phyloP scores from a whole-genome alignment of 495 filamentous ascomycete species.

The Penicillium longicatenatum region DNA sequence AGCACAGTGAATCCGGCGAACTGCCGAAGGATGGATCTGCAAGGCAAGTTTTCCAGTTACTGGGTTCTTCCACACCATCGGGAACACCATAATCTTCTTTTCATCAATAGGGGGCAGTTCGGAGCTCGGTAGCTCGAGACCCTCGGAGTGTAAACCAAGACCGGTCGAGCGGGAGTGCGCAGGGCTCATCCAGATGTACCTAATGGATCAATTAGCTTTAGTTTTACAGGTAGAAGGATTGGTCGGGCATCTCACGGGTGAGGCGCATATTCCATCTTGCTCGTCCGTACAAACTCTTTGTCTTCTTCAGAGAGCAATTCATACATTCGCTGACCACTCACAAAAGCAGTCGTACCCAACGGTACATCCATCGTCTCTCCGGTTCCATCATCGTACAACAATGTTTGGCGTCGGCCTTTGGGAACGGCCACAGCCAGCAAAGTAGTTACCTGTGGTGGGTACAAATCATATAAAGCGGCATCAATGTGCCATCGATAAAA shows the following conservation, averaged over 20 bases:
- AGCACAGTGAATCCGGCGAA: constrained; percentile 61
- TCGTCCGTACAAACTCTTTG: constrained; percentile 62
- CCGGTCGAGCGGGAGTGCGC: constrained; percentile 66
- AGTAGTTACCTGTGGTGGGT: constrained; percentile 69
- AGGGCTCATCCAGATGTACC: constrained; percentile 72
- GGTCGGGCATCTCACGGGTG: constrained; percentile 50
- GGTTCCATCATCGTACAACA: constrained; percentile 71
- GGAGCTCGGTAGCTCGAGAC: constrained; percentile 53
- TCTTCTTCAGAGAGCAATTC: constrained; percentile 61
- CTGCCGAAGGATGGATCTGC: constrained; percentile 68
- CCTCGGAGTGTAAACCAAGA: constrained; percentile 64
- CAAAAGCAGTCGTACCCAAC: constrained; percentile 76
- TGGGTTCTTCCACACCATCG: constrained; percentile 74
- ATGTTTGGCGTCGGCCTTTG: constrained; percentile 60
- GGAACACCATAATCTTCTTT: constrained; percentile 66
- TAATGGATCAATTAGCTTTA: constrained; percentile 8
- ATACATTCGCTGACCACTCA: constrained; percentile 66
- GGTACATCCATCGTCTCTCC: constrained; percentile 68
- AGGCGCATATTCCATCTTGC: constrained; percentile 70
- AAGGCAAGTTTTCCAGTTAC: constrained; percentile 66
- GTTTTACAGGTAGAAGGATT: background rate
- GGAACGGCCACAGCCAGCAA: constrained; percentile 69
- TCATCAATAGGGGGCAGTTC: constrained; percentile 64
- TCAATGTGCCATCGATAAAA: constrained; percentile 84
- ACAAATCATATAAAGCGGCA: constrained; percentile 70